Percentiles rank a stretch among this genome's conserved stretches.
Evolutionary conservation across 352 stramenopile species (phyloP).

Genomic region (Phytophthora podocarpi): DNA sequence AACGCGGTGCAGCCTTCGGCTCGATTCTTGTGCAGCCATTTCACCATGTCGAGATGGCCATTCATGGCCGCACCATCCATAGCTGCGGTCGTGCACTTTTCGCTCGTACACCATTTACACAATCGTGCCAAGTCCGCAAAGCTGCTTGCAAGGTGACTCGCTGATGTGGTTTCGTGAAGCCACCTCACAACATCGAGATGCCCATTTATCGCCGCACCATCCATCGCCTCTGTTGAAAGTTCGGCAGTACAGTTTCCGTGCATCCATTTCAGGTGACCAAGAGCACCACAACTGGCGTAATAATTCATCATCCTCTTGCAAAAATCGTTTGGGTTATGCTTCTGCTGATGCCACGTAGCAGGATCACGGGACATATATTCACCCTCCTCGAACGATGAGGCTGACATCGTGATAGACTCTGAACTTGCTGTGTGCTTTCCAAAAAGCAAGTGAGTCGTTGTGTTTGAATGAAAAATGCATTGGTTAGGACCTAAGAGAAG

Average conservation of each 20-base stretch:
- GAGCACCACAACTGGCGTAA: slow-evolving; percentile 4
- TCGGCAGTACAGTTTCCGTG: slow-evolving; percentile 2
- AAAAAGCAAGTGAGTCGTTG: no score
- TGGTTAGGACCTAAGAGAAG: not conserved
- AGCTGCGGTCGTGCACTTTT: slow-evolving; percentile 15
- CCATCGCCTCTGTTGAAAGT: slow-evolving; percentile 12
- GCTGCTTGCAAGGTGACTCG: no score
- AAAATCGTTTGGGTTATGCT: not conserved
- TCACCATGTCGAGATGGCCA: slow-evolving; percentile 20
- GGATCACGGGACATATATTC: not conserved
- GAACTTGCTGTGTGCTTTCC: no score
- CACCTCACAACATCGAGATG: slow-evolving; percentile 18
- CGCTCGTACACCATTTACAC: not conserved
- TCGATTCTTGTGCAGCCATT: slow-evolving; percentile 29
- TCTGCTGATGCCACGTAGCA: not conserved
- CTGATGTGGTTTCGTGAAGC: slow-evolving; percentile 19
- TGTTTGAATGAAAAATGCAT: not conserved
- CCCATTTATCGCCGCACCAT: slow-evolving; percentile 18
- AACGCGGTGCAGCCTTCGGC: slow-evolving; percentile 11
- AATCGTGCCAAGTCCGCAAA: not conserved
- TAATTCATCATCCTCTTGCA: slow-evolving; percentile 12
- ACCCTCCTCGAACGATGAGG: not conserved
- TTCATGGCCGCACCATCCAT: slow-evolving; percentile 25
- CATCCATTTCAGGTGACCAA: slow-evolving; percentile 12
- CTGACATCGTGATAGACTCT: no score